phyloP scores from a whole-genome alignment of 345 rosid species.

The Salix suchowensis region DNA sequence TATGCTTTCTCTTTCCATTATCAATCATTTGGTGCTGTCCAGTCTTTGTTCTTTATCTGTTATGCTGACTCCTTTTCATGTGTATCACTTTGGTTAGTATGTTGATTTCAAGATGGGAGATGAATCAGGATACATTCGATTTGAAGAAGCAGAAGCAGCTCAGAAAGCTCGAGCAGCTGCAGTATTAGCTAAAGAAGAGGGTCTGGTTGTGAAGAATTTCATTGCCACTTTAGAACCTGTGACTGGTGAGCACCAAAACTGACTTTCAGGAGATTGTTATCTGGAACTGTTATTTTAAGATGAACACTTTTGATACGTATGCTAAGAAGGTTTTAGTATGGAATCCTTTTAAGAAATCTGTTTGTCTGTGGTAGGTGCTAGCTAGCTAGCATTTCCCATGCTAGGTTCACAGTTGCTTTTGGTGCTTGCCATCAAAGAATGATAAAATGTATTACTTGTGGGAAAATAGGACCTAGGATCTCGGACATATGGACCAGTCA shows the following conservation, averaged over 20 bases:
- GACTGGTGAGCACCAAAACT: constrained; percentile 46
- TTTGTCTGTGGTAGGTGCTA: background rate
- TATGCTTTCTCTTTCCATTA: background rate
- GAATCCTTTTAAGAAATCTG: background rate
- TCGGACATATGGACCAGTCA: background rate
- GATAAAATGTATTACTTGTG: background rate
- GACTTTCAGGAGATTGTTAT: background rate
- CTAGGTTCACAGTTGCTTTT: background rate
- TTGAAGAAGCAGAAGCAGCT: constrained; percentile 80
- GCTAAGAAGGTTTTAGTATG: background rate
- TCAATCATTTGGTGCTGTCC: background rate
- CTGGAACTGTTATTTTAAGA: background rate
- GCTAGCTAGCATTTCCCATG: background rate
- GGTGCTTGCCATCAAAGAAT: background rate
- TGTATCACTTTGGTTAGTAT: constrained; percentile 33
- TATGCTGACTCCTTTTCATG: constrained; percentile 6
- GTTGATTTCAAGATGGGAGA: constrained; percentile 89
- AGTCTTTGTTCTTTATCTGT: background rate
- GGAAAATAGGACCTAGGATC: background rate
- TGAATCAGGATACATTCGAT: constrained; percentile 67
- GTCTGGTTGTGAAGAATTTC: constrained; percentile 69
- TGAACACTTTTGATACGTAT: background rate
- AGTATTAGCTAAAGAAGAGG: constrained; percentile 77
- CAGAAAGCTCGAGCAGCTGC: constrained; percentile 97
- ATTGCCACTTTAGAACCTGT: constrained; percentile 77